Evolutionary conservation across 2,329 filamentous ascomycete species (phyloP).

Genomic region (Neophaeococcomyces aloes): DNA sequence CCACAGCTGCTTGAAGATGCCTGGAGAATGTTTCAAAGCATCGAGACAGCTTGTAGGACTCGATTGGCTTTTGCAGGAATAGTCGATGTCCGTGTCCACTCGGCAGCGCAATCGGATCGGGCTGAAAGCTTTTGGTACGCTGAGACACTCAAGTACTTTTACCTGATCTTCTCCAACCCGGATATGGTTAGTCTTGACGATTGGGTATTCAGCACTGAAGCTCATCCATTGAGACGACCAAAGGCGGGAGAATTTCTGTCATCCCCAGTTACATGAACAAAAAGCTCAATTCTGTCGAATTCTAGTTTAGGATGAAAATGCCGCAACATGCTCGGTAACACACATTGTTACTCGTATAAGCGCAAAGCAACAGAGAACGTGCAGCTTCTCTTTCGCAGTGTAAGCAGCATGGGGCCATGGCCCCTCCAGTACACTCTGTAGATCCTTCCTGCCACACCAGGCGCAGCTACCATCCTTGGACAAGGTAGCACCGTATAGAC

Average conservation of each 20-base stretch:
- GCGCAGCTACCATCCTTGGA: too few species aligned
- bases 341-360: too few species aligned
- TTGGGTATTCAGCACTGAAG: slow-evolving; percentile 43
- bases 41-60: slow-evolving; percentile 35
- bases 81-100: slow-evolving; percentile 27
- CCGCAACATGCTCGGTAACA: background rate
- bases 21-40: slow-evolving; percentile 41
- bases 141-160: slow-evolving; percentile 90
- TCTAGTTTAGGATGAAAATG: too few species aligned
- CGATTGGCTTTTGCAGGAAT: slow-evolving; percentile 36
- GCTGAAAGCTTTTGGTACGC: slow-evolving; percentile 90
- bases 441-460: too few species aligned
- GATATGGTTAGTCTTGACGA: slow-evolving; percentile 57
- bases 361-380: too few species aligned
- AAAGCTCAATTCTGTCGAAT: background rate
- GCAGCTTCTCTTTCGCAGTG: too few species aligned
- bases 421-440: too few species aligned
- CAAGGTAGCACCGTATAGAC: too few species aligned
- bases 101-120: slow-evolving; percentile 41
- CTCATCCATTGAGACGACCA: slow-evolving; percentile 15
- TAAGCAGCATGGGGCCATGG: too few species aligned
- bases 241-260: slow-evolving; percentile 3
- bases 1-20: slow-evolving; percentile 35
- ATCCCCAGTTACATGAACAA: background rate
- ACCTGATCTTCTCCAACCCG: slow-evolving; percentile 64